These are phyloP conservation scores for Saccharomyces mikatae DNA, from an alignment of 805 yeast genomes.

Conservation along the genomic window DNA sequence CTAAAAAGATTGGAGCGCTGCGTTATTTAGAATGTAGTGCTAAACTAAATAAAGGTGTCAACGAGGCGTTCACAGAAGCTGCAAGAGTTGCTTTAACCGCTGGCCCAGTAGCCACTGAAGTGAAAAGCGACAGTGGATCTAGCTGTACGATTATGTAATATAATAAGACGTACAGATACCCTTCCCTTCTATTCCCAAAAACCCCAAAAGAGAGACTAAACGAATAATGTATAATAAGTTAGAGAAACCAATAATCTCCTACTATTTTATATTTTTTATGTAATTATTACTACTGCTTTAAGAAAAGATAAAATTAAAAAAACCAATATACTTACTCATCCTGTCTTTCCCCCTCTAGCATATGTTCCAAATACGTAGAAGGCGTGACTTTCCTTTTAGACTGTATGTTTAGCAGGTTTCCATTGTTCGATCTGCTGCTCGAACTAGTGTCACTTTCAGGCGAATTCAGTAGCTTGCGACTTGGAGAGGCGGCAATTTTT, in stretches of 20 bases:
- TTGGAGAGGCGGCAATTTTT: conserved; percentile 15
- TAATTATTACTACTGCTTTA: not conserved
- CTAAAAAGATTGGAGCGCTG: conserved; percentile 87
- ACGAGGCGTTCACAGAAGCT: conserved; percentile 97
- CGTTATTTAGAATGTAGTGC: conserved; percentile 96
- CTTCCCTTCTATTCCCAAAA: not conserved
- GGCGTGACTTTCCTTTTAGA: conserved; percentile 10
- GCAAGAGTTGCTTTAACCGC: conserved; percentile 94
- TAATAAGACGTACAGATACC: not conserved
- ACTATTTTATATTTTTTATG: conserved; percentile 1
- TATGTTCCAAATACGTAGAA: conserved; percentile 18
- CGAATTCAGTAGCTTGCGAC: conserved; percentile 12
- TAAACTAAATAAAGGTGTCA: conserved; percentile 93
- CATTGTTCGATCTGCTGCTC: not conserved
- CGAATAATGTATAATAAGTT: not conserved
- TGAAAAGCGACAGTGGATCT: conserved; percentile 28
- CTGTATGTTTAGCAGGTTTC: not conserved
- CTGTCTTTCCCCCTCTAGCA: conserved; percentile 10
- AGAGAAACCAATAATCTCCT: not conserved
- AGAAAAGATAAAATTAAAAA: not conserved
- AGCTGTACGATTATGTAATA: conserved; percentile 37
- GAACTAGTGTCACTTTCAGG: conserved; percentile 16
- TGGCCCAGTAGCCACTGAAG: conserved; percentile 62
- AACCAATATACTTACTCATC: not conserved
- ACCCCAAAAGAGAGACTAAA: not conserved